Percentiles rank a stretch among this genome's conserved stretches.
These are phyloP conservation scores for Przewalskia tangutica DNA, from an alignment of 257 asterid species.

Conservation along the genomic window DNA sequence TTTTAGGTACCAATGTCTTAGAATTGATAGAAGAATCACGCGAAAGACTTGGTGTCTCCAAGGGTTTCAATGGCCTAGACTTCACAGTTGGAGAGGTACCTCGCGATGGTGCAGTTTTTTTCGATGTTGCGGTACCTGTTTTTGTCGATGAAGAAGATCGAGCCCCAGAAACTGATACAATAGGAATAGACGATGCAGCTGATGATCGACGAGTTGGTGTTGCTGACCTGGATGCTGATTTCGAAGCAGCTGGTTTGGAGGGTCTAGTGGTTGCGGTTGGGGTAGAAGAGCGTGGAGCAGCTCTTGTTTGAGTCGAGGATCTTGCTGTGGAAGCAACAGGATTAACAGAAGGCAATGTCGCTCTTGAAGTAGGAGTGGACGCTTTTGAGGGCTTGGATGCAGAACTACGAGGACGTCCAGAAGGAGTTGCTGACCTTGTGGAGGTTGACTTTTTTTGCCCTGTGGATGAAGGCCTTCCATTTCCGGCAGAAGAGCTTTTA, in stretches of 20 bases:
- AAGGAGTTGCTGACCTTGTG: slow-evolving; percentile 44
- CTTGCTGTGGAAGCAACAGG: slow-evolving; percentile 26
- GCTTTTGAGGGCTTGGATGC: slow-evolving; percentile 38
- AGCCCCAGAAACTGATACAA: slow-evolving; percentile 12
- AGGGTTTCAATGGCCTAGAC: slow-evolving; percentile 41
- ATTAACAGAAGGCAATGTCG: slow-evolving; percentile 35
- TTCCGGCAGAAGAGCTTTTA: slow-evolving; percentile 15
- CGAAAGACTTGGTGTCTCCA: slow-evolving; percentile 21
- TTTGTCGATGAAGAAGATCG: slow-evolving; percentile 25
- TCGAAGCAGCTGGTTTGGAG: slow-evolving; percentile 24
- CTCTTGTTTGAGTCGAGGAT: slow-evolving; percentile 44
- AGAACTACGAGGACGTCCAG: slow-evolving; percentile 33
- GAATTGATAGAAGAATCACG: slow-evolving; percentile 23
- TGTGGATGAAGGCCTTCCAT: slow-evolving; percentile 34
- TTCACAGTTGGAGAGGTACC: slow-evolving; percentile 43
- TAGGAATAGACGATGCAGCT: slow-evolving; percentile 15
- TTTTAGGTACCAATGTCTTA: slow-evolving; percentile 26
- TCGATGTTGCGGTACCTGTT: slow-evolving; percentile 14
- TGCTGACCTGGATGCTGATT: slow-evolving; percentile 38
- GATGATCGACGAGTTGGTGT: slow-evolving; percentile 45
- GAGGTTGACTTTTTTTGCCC: slow-evolving; percentile 27
- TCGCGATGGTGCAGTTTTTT: slow-evolving; percentile 24
- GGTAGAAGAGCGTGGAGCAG: slow-evolving; percentile 36
- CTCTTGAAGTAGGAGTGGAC: slow-evolving; percentile 49
- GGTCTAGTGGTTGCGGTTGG: slow-evolving; percentile 29